Evolutionary conservation across 2,329 filamentous ascomycete genomes (phyloP), one percentile per base, ranked within the genome.

Genomic region (Cladobotryum protrusum): DNA sequence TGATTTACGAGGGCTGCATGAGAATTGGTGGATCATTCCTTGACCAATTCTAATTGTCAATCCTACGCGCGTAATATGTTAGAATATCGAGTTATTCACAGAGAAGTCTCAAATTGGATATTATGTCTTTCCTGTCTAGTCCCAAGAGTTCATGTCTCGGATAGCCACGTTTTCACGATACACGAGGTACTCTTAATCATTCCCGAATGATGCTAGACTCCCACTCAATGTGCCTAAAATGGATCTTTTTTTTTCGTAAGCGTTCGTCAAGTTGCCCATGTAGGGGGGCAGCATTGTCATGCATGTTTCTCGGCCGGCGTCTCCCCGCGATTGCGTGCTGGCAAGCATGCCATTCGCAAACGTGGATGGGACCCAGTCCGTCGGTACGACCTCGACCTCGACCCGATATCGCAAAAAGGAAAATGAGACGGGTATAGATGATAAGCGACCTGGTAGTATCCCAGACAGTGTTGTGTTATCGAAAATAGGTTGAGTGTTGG

Each of bases 1-100:
- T 37, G 80, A 87, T 60, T 64, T 89, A 53, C 73, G 74, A 55
- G 74, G 79, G 41, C 61, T 86, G 46, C 79, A 88, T 61, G 86
- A 89, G 71, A 74, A 74, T 15, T 89, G 85, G 85, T 87, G 77
- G 74, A 73, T 74, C 20, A 55, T 68, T 34, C 68, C 68, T 15
- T 71, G 42, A 44, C 9, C 17, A 20, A 20, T 9, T 15, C 39
- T 5, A 5, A 13, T 4, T 8, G n/a, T 40, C 37, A 35, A 35
- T 14, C n/a, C n/a, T 9, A 35, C n/a, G n/a, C 11, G n/a, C n/a
- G n/a, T 9, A 35, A 15, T 24, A 43, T 43, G 14, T 29, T 29
- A 9, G 7, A 29, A 29, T 29, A 29, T 8, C 6, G 24, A 9
- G 24, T 5, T 9, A 29, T 29, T 29, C 4, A 8, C 11, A n/a